phyloP scores from a whole-genome alignment of 2,329 filamentous ascomycete genomes.

The Hysterium pulicare region DNA sequence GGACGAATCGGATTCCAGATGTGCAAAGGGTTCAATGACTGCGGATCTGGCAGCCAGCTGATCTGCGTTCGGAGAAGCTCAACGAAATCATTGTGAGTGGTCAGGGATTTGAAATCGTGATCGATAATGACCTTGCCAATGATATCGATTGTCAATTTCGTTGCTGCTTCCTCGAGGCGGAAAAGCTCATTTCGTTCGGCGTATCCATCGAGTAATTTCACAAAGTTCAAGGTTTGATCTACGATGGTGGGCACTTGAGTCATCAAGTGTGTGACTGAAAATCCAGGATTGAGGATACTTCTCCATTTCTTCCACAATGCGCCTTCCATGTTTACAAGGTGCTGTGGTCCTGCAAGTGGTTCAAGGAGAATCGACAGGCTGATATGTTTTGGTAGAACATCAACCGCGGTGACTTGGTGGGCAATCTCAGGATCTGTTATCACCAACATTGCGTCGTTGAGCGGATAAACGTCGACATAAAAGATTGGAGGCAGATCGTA shows the following conservation, averaged over 20 bases:
- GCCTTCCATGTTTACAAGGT: constrained; percentile 38
- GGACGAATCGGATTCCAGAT: constrained; percentile 36
- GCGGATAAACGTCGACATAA: constrained; percentile 40
- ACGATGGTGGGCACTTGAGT: constrained; percentile 38
- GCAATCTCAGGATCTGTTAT: constrained; percentile 32
- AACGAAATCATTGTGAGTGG: constrained; percentile 33
- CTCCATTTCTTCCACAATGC: constrained; percentile 44
- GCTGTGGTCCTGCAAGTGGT: constrained; percentile 35
- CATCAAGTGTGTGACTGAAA: constrained; percentile 37
- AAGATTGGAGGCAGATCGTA: constrained; percentile 38
- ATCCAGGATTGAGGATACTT: constrained; percentile 43
- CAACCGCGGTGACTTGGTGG: constrained; percentile 30
- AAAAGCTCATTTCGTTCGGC: constrained; percentile 37
- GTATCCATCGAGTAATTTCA: constrained; percentile 31
- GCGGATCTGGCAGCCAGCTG: constrained; percentile 31
- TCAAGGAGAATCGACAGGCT: constrained; percentile 26
- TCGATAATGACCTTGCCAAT: constrained; percentile 42
- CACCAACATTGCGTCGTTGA: constrained; percentile 29
- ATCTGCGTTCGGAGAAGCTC: constrained; percentile 34
- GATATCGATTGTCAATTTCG: constrained; percentile 41
- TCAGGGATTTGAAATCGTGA: constrained; percentile 36
- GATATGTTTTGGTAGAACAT: constrained; percentile 32
- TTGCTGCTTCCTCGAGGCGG: constrained; percentile 38
- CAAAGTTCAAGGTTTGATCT: constrained; percentile 31
- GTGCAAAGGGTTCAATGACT: constrained; percentile 33